A percentile compares a stretch with the other conserved stretches of the same genome.
phyloP scores from a whole-genome alignment of 2,329 filamentous ascomycete genomes.

The Clonostachys byssicola region DNA sequence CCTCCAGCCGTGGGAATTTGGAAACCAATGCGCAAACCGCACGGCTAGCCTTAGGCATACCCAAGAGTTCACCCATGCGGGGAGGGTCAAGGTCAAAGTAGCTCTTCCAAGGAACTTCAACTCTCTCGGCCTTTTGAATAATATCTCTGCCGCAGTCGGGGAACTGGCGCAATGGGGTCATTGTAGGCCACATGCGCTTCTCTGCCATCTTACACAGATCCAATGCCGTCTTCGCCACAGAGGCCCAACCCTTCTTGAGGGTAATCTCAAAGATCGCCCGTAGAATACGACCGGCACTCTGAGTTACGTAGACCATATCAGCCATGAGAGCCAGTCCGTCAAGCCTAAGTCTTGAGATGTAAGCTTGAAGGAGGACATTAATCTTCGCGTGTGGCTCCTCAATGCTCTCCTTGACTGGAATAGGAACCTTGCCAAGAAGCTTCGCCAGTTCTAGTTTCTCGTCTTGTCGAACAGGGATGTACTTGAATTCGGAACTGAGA shows the following conservation, averaged over 20 bases:
- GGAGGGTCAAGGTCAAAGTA: conserved; percentile 97
- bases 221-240: conserved; percentile 85
- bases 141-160: conserved; percentile 78
- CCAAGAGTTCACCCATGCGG: conserved; percentile 90
- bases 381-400: conserved; percentile 98
- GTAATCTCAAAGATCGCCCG: conserved; percentile 95
- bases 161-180: conserved; percentile 94
- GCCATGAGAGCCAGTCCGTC: conserved; percentile 96
- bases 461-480: conserved; percentile 94
- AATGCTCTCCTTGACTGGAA: conserved; percentile 95
- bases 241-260: conserved; percentile 94
- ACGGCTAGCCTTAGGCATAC: conserved; percentile 82
- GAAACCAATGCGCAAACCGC: conserved; percentile 81
- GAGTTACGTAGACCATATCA: conserved; percentile 97
- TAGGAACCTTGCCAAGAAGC: conserved; percentile 81
- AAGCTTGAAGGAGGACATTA: conserved; percentile 94
- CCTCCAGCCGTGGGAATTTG: conserved; percentile 89
- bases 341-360: conserved; percentile 89
- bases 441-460: conserved; percentile 97
- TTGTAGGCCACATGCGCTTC: conserved; percentile 99
- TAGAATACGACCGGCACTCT: conserved; percentile 93
- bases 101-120: conserved; percentile 87
- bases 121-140: conserved; percentile 86
- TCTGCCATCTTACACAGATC: conserved; percentile 99
- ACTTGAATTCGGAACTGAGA: conserved; percentile 96